Percentiles rank a stretch among this genome's conserved stretches.
Evolutionary conservation across 139 green algal genomes (phyloP).

Genomic region (Gonium pectorale): DNA sequence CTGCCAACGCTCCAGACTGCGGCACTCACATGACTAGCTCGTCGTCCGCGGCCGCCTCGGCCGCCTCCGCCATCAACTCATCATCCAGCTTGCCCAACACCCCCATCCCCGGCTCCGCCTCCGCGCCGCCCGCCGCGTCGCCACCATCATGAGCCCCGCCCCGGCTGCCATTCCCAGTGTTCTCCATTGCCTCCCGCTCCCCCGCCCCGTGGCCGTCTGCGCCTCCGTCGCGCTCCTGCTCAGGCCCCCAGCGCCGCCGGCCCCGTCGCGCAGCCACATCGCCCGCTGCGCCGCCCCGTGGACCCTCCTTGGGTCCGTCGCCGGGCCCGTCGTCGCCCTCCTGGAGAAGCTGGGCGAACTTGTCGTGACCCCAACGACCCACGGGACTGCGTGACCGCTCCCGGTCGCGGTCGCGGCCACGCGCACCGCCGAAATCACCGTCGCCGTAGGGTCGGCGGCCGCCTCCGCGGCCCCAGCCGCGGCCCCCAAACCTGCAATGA

Average conservation of each 20-base stretch:
- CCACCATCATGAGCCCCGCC: not conserved
- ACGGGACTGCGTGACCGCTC: constrained; percentile 16
- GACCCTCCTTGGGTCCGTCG: too few species aligned
- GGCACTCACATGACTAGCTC: constrained; percentile 8
- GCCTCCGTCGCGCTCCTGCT: not conserved
- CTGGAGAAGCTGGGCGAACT: constrained; percentile 6
- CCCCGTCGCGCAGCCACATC: not conserved
- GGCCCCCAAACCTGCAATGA: not conserved
- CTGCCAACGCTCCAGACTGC: too few species aligned
- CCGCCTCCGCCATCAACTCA: constrained; percentile 32
- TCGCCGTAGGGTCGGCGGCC: constrained; percentile 4
- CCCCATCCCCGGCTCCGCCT: not conserved
- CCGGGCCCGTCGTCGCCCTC: not conserved
- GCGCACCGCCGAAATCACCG: not conserved
- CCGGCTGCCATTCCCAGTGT: not conserved
- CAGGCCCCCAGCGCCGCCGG: not conserved
- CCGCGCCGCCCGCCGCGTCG: not conserved
- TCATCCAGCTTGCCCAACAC: constrained; percentile 4
- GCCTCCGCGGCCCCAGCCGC: not conserved
- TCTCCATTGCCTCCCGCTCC: not conserved
- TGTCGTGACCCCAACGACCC: constrained; percentile 29
- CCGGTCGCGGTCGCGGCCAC: not conserved
- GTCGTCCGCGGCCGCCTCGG: constrained; percentile 9
- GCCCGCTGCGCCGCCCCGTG: too few species aligned
- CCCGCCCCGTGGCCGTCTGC: too few species aligned